phyloP scores from a whole-genome alignment of 163 green algal genomes.

The Botryococcus braunii region DNA sequence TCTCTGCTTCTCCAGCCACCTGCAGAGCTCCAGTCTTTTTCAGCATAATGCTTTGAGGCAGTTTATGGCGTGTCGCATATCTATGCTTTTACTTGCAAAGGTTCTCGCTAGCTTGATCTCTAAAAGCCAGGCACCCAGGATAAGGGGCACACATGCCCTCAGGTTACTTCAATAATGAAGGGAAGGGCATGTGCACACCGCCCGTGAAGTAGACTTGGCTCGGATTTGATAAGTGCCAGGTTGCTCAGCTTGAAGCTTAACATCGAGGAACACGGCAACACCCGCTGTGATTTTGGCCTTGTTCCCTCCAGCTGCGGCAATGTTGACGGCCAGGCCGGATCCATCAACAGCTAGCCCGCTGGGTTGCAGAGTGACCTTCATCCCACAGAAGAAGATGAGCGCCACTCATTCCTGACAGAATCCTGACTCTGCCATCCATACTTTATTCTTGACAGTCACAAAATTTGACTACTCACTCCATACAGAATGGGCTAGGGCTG shows the following conservation, averaged over 20 bases:
- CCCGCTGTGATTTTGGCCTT: slow-evolving; percentile 37
- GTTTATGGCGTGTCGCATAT: too few relatives aligned
- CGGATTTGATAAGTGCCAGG: slow-evolving; percentile 39
- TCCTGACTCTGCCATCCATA: too few relatives aligned
- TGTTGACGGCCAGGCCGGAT: slow-evolving; percentile 27
- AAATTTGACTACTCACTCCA: too few relatives aligned
- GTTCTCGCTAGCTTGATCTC: background rate
- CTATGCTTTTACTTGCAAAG: too few relatives aligned
- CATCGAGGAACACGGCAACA: slow-evolving; percentile 37
- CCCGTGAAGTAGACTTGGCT: slow-evolving; percentile 27
- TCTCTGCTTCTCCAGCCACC: slow-evolving; percentile 41
- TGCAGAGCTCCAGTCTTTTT: too few relatives aligned
- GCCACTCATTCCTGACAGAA: too few relatives aligned
- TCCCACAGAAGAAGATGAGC: too few relatives aligned
- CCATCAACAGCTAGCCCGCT: slow-evolving; percentile 36
- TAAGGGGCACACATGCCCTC: background rate
- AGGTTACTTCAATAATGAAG: background rate
- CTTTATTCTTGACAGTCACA: too few relatives aligned
- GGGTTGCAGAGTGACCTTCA: slow-evolving; percentile 44
- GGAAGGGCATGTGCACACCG: slow-evolving; percentile 10
- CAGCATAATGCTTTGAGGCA: too few relatives aligned
- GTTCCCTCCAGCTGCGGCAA: slow-evolving; percentile 43
- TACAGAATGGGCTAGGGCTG: too few relatives aligned
- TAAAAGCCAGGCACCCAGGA: background rate
- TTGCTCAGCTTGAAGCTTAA: slow-evolving; percentile 36